Evolutionary conservation across 805 yeast species (phyloP).

Genomic region (Lachancea sp.): DNA sequence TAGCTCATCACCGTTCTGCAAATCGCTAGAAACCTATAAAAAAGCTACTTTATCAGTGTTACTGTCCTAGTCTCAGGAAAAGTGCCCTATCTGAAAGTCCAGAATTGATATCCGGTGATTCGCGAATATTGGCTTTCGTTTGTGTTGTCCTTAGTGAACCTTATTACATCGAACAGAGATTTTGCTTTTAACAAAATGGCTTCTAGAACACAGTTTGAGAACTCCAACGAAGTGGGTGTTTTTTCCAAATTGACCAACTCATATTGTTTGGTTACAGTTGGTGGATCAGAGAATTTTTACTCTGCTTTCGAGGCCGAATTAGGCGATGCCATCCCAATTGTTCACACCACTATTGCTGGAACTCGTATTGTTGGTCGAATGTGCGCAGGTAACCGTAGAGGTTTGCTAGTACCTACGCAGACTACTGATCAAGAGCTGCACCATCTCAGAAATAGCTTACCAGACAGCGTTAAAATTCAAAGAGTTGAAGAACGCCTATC

Average conservation of each 20-base stretch:
- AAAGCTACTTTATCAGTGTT: background rate
- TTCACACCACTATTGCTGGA: constrained; percentile 96
- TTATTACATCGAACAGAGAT: too few species aligned
- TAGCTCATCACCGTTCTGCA: constrained; percentile 1
- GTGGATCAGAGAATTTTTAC: constrained; percentile 83
- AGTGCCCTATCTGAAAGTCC: too few species aligned
- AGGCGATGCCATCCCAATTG: constrained; percentile 94
- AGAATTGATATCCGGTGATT: background rate
- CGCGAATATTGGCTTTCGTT: too few species aligned
- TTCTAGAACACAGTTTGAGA: constrained; percentile 72
- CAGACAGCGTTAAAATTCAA: constrained; percentile 91
- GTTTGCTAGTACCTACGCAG: constrained; percentile 92
- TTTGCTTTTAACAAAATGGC: constrained; percentile 42
- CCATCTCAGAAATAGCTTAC: constrained; percentile 93
- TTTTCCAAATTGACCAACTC: constrained; percentile 93
- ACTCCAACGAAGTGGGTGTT: constrained; percentile 88
- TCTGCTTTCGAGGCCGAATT: constrained; percentile 97
- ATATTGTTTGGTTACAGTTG: constrained; percentile 92
- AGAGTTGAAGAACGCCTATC: constrained; percentile 96
- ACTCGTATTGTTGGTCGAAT: constrained; percentile 96
- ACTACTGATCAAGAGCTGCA: constrained; percentile 97
- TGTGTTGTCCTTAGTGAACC: too few species aligned
- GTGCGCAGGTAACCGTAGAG: constrained; percentile 98
- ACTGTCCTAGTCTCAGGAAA: background rate
- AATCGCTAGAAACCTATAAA: background rate